Conservation (phyloP, 371 early-diverging fungal genomes). For the Actinomortierella wolfii region DNA sequence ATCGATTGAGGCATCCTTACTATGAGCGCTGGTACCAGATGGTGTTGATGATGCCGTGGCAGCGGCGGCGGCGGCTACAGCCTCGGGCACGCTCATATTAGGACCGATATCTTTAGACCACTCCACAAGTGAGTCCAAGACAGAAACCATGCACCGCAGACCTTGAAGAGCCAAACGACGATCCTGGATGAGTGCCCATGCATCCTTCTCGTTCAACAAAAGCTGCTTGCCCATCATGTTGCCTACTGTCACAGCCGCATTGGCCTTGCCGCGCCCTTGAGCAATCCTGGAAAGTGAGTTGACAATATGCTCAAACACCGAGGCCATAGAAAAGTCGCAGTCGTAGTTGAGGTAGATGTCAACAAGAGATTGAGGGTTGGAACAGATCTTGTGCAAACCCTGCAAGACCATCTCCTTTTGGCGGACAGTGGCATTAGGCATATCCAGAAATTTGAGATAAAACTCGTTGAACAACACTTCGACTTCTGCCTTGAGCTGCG, state of each 20-base stretch:
- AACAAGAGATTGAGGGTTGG: constrained; percentile 87
- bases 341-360: constrained; percentile 98
- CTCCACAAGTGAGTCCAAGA: constrained; percentile 61
- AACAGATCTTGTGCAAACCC: constrained; percentile 60
- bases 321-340: constrained; percentile 82
- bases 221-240: constrained; percentile 47
- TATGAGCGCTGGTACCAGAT: constrained; percentile 14
- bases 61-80: constrained; percentile 14
- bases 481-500: constrained; percentile 74
- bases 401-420: constrained; percentile 56
- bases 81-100: constrained; percentile 19
- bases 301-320: constrained; percentile 80
- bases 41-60: constrained; percentile 11
- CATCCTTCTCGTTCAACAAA: constrained; percentile 43
- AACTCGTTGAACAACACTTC: constrained; percentile 83
- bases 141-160: constrained; percentile 47
- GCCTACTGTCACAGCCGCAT: constrained; percentile 32
- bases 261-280: constrained; percentile 47
- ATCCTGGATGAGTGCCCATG: constrained; percentile 46
- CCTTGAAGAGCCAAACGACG: constrained; percentile 45
- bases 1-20: constrained; percentile 18
- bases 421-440: constrained; percentile 46
- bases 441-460: constrained; percentile 69
- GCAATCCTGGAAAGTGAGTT: constrained; percentile 67
- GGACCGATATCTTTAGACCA: constrained; percentile 60